Evolutionary conservation across 2,329 filamentous ascomycete genomes (phyloP).

Genomic region (Calonectria pseudoreteaudii): DNA sequence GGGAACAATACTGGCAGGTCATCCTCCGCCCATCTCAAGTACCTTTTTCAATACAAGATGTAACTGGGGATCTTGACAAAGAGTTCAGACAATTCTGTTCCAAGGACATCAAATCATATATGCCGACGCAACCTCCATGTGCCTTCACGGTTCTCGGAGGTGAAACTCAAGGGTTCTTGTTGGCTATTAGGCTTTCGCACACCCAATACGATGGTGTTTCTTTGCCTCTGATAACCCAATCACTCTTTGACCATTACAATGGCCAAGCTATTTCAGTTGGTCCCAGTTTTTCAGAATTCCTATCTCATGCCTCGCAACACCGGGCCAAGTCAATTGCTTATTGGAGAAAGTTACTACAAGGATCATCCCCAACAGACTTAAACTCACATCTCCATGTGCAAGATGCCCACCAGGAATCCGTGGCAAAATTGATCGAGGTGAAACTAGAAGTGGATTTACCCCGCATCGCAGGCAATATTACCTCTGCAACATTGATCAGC

Average conservation of each 20-base stretch:
- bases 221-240: conserved; percentile 52
- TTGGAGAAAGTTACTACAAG: conserved; percentile 56
- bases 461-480: neutral
- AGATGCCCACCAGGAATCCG: neutral
- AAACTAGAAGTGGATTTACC: conserved; percentile 10
- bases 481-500: conserved; percentile 51
- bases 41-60: conserved; percentile 19
- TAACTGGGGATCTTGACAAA: conserved; percentile 25
- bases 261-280: conserved; percentile 36
- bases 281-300: conserved; percentile 38
- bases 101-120: conserved; percentile 1
- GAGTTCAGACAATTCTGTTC: conserved; percentile 24
- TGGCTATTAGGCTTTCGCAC: conserved; percentile 53
- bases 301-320: neutral
- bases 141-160: conserved; percentile 33
- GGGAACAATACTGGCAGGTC: conserved; percentile 36
- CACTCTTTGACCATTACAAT: conserved; percentile 52
- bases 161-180: conserved; percentile 24
- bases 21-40: conserved; percentile 27
- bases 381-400: neutral
- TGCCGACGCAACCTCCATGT: conserved; percentile 19
- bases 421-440: neutral
- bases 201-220: conserved; percentile 62
- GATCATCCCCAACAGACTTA: conserved; percentile 44
- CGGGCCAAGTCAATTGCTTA: conserved; percentile 44